Conservation (phyloP, 805 yeast genomes). For the Torulaspora delbrueckii region DNA sequence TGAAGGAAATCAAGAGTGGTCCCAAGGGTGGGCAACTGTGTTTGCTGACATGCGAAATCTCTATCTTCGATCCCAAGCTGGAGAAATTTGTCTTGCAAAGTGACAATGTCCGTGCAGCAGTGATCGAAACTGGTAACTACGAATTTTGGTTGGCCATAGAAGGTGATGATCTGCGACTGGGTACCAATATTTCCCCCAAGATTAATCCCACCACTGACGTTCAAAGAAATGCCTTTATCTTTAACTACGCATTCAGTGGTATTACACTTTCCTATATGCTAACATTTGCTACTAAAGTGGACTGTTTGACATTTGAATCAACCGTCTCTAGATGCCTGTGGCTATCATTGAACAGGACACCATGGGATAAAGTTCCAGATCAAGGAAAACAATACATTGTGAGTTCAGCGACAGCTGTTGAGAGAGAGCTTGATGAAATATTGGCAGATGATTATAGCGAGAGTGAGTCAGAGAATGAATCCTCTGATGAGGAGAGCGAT, state of each 20-base stretch:
- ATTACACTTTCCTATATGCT: conserved; percentile 58
- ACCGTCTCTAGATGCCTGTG: conserved; percentile 50
- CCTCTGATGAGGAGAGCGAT: conserved; percentile 38
- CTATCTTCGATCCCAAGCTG: conserved; percentile 50
- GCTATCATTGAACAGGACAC: conserved; percentile 51
- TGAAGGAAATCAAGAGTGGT: conserved; percentile 5
- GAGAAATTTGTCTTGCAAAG: conserved; percentile 46
- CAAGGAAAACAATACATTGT: conserved; percentile 52
- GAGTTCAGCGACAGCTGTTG: conserved; percentile 46
- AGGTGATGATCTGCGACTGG: conserved; percentile 33
- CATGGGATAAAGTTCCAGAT: conserved; percentile 43
- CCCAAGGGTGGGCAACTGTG: conserved; percentile 14
- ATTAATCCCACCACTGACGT: conserved; percentile 65
- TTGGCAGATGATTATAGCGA: conserved; percentile 30
- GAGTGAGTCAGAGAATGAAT: conserved; percentile 34
- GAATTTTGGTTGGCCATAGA: conserved; percentile 49
- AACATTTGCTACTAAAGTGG: conserved; percentile 43
- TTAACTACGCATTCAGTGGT: conserved; percentile 47
- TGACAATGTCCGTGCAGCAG: conserved; percentile 31
- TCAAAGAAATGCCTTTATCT: conserved; percentile 50
- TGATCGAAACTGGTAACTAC: conserved; percentile 48
- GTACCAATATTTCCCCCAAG: conserved; percentile 42
- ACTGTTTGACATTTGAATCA: conserved; percentile 49
- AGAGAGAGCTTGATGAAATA: conserved; percentile 35
- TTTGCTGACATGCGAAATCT: conserved; percentile 39